Base-by-base conservation (phyloP, 108 stramenopile genomes). In the Fragilaria radians region DNA sequence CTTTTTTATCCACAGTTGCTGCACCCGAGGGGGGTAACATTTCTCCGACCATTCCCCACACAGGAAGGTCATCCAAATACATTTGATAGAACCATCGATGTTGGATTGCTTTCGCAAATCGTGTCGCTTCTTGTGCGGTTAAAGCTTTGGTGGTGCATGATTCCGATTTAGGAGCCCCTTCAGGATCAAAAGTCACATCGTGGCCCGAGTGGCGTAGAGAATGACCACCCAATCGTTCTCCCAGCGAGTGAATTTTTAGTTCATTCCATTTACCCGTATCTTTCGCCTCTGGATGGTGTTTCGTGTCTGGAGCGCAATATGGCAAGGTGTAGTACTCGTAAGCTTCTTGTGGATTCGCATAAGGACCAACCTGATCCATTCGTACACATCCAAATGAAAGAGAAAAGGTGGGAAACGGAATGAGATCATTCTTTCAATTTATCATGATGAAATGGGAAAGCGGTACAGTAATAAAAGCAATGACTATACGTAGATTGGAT, bases 31-130 rank as follows among this genome's bases (percentile, higher is more conserved):
- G 64, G 47, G 80, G 81, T 29, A 87, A 70, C 76, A 91, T 80
- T 72, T 96, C 91, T 30, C 98, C 98, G 22, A 98, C 95, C 91
- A 95, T 94, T 24, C 95, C 95, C 95, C 95, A 98, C 7, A 97
- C 74, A 25, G 98, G 98, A 46, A 99, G 78, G 59, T 97, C 96
- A 57, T 99, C 98, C 45, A 97, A 57, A 61, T 95, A 96, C 82
- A 99, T 86, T 77, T 97, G 93, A 72, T 96, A 97, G 73, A 94
- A 90, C 89, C 96, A 99, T 53, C 95, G 81, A 52, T 95, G 85
- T 33, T 77, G 76, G 17, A 95, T 77, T 32, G 96, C 96, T 27
- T 62, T 61, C 21, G 71, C 53, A 47, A 96, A 92, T 2, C 70
- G 73, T 0, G 60, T 49, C 32, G 86, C 60, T 4, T 68, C 72